Conservation (phyloP, 2,329 filamentous ascomycete genomes). For the Beauveria medogensis region DNA sequence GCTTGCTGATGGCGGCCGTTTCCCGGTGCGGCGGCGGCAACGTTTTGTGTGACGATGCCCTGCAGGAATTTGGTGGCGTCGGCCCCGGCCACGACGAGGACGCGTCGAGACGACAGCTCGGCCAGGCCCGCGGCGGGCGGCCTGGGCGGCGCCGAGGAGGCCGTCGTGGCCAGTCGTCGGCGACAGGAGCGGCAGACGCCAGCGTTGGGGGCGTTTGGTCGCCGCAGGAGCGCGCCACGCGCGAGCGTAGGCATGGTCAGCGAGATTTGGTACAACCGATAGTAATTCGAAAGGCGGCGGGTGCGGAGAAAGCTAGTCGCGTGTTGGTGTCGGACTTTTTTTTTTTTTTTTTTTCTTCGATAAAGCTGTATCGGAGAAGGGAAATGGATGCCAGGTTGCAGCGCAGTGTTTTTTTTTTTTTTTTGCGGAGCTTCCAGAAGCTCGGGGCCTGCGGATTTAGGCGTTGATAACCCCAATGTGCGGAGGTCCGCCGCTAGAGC, state of each 20-base stretch:
- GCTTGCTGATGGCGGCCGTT: no score
- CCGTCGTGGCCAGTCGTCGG: slow-evolving; percentile 22
- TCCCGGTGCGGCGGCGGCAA: slow-evolving; percentile 22
- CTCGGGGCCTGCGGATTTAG: slow-evolving; percentile 3
- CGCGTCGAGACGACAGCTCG: slow-evolving; percentile 61
- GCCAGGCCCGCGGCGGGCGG: slow-evolving; percentile 42
- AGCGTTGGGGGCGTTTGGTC: slow-evolving; percentile 7
- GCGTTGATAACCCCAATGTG: background rate
- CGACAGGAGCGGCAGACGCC: slow-evolving; percentile 25
- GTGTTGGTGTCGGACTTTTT: background rate
- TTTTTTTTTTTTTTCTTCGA: background rate
- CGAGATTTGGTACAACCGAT: background rate
- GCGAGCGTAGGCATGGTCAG: slow-evolving; percentile 18
- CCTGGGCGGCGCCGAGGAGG: slow-evolving; percentile 21
- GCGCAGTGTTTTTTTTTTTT: background rate
- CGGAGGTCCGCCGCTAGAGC: background rate
- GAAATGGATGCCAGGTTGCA: background rate
- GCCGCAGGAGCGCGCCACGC: slow-evolving; percentile 15
- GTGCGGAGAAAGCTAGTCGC: background rate
- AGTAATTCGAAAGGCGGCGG: background rate
- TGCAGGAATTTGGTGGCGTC: slow-evolving; percentile 83
- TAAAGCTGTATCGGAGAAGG: background rate
- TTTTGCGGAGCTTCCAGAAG: background rate
- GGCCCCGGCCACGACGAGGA: slow-evolving; percentile 70
- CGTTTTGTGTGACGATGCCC: slow-evolving; percentile 66